Evolutionary conservation across 2,329 filamentous ascomycete species (phyloP).

Genomic region (Lasiodiplodia citricola): DNA sequence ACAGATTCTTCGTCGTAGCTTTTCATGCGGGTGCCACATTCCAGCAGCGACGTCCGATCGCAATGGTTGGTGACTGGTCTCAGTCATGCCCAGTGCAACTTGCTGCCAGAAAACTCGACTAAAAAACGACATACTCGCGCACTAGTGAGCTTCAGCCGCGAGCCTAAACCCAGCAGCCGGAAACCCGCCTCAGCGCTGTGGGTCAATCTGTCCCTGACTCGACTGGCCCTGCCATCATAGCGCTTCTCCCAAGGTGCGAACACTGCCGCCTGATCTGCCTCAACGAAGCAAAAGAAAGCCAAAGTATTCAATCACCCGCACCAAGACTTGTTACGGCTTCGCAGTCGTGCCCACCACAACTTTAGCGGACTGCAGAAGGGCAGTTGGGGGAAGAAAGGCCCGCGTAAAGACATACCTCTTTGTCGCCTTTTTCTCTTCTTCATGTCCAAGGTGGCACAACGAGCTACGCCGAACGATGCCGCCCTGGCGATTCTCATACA

Average conservation of each 20-base stretch:
- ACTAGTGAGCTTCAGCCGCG: background rate
- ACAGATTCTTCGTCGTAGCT: background rate
- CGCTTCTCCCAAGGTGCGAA: background rate
- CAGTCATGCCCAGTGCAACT: background rate
- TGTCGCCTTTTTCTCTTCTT: background rate
- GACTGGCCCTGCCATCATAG: background rate
- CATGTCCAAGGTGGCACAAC: background rate
- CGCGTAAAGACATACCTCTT: background rate
- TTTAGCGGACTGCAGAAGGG: background rate
- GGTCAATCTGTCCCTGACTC: background rate
- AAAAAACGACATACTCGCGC: background rate
- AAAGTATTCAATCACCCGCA: background rate
- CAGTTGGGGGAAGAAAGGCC: background rate
- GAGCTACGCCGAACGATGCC: background rate
- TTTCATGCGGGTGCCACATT: background rate
- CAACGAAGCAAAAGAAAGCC: background rate
- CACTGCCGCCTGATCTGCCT: background rate
- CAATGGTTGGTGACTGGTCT: background rate
- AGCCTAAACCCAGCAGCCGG: background rate
- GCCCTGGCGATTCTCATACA: background rate
- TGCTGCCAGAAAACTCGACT: background rate
- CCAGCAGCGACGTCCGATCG: background rate
- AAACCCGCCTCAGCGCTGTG: background rate
- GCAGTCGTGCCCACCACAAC: background rate
- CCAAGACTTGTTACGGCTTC: background rate